Evolutionary conservation across 129 eudicot species (phyloP).

Genomic region (Scalesia atractyloides): DNA sequence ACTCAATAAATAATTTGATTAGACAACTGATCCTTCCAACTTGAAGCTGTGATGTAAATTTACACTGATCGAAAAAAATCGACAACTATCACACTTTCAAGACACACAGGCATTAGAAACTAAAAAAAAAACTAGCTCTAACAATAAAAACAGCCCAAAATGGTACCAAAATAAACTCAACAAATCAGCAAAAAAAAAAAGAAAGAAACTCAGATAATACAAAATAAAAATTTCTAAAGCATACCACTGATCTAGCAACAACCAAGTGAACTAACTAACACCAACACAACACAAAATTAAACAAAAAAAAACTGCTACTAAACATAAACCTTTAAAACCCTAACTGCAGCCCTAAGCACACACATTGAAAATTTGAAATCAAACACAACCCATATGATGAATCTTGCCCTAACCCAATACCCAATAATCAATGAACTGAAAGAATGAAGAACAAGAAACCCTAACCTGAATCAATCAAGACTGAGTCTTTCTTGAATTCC

Average conservation of each 20-base stretch:
- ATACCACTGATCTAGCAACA: constrained; percentile 35
- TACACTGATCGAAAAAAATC: too few species aligned
- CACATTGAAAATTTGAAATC: neutral
- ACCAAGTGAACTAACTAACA: constrained; percentile 8
- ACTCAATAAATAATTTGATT: too few species aligned
- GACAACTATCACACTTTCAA: too few species aligned
- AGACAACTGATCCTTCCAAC: too few species aligned
- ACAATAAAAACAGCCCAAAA: neutral
- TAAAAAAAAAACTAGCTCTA: constrained; percentile 2
- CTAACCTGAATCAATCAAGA: constrained; percentile 24
- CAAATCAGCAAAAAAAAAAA: neutral
- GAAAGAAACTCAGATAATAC: neutral
- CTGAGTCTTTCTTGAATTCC: neutral
- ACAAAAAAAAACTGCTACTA: neutral
- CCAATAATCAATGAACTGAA: neutral
- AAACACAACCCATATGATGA: neutral
- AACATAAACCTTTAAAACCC: constrained; percentile 22
- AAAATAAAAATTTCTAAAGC: constrained; percentile 12
- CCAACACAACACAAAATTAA: constrained; percentile 4
- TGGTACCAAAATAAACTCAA: constrained; percentile 10
- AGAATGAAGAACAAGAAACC: constrained; percentile 26
- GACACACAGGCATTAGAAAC: too few species aligned
- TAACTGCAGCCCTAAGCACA: constrained; percentile 22
- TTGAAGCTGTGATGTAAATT: too few species aligned
- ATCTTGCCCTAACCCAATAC: constrained; percentile 22